phyloP scores from a whole-genome alignment of 495 filamentous ascomycete species.

The Annulohypoxylon stygium region DNA sequence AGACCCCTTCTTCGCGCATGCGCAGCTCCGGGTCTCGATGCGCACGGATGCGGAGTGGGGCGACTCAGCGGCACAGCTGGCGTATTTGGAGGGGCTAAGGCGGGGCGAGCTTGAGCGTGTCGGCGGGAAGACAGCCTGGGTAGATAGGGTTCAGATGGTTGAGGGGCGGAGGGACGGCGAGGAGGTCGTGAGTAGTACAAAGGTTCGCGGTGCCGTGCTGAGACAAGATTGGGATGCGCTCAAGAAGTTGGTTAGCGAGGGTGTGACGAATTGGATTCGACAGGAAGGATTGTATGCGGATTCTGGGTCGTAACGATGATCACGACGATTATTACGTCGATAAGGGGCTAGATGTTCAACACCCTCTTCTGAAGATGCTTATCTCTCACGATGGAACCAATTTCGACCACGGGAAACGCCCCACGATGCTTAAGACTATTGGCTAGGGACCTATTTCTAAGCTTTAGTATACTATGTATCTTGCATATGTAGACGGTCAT shows the following conservation, averaged over 20 bases:
- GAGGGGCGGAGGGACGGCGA: constrained; percentile 67
- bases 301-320: constrained; percentile 25
- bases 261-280: constrained; percentile 71
- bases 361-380: background rate
- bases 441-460: background rate
- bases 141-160: constrained; percentile 75
- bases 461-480: background rate
- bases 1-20: constrained; percentile 74
- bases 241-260: constrained; percentile 70
- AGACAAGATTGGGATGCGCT: constrained; percentile 68
- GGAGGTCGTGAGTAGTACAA: constrained; percentile 80
- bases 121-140: constrained; percentile 77
- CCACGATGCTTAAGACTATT: too few species aligned
- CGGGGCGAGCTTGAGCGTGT: constrained; percentile 66
- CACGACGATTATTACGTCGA: background rate
- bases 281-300: constrained; percentile 64
- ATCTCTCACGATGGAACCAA: too few species aligned
- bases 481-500: background rate
- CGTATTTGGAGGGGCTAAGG: constrained; percentile 67
- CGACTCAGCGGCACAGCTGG: constrained; percentile 67
- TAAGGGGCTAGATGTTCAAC: too few species aligned
- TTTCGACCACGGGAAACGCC: too few species aligned
- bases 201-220: constrained; percentile 74
- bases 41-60: constrained; percentile 79
- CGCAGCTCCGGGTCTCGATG: constrained; percentile 78